These are phyloP conservation scores for Phytophthora pinifolia DNA, from an alignment of 352 stramenopile genomes.

Conservation along the genomic window DNA sequence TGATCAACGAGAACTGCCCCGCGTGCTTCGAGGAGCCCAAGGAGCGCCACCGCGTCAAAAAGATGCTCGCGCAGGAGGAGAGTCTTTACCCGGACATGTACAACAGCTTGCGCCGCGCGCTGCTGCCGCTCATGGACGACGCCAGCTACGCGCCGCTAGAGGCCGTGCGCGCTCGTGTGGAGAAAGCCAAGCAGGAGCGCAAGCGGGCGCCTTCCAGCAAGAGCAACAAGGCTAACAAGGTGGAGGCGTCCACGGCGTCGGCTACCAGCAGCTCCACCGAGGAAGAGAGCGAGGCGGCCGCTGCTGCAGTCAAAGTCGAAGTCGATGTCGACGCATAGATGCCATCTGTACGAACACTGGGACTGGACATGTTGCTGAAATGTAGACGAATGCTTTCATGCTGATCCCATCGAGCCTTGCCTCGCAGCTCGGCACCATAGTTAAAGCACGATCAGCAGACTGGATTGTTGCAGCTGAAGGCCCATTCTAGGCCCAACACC, in stretches of 20 bases:
- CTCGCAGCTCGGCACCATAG: no score
- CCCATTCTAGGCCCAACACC: no score
- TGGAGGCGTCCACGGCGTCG: slow-evolving; percentile 2
- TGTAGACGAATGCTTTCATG: no score
- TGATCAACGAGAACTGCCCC: slow-evolving; percentile 99
- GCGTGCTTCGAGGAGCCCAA: slow-evolving; percentile 98
- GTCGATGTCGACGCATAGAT: no score
- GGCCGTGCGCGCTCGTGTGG: slow-evolving; percentile 49
- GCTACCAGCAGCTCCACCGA: slow-evolving; percentile 23
- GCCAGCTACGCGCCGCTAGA: slow-evolving; percentile 63
- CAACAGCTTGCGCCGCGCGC: slow-evolving; percentile 58
- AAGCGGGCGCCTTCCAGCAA: slow-evolving; percentile 39
- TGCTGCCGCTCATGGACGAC: slow-evolving; percentile 86
- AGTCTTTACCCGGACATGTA: slow-evolving; percentile 91
- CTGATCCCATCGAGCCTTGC: no score
- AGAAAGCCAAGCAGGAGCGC: slow-evolving; percentile 53
- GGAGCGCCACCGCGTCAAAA: slow-evolving; percentile 97
- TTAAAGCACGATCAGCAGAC: no score
- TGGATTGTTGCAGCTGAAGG: no score
- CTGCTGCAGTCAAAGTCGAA: no score
- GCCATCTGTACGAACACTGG: no score
- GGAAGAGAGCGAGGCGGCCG: slow-evolving; percentile 16
- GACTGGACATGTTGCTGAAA: no score
- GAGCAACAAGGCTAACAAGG: slow-evolving; percentile 14
- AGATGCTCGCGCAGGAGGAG: slow-evolving; percentile 95